Base-by-base conservation (phyloP, 768 basidiomycete genomes). In the Russula brevipes region DNA sequence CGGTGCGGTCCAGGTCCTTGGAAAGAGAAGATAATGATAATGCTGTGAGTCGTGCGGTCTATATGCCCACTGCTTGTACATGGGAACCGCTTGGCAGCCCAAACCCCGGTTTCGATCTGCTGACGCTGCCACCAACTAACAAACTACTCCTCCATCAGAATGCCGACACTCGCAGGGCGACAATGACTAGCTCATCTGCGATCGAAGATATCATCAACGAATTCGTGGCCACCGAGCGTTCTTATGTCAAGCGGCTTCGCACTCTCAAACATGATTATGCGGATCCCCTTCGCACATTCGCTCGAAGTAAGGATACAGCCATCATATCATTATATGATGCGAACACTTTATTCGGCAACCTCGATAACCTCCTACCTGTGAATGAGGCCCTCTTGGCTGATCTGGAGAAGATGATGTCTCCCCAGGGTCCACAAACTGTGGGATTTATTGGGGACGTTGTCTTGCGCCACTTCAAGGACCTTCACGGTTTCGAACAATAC, bases 261-360 rank as follows among this genome's bases (percentile, higher is more conserved):
- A 87, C 85, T 35, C 82, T 98, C 70, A 94, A 95, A 74, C 75
- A 81, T 50, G 86, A 91, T 69, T 98, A 97, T 71, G 96, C 95
- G 39, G 88, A 93, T 72, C 97, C 94, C 9, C 78, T 99, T 33
- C 85, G 94, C 42, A 82, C 82, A 49, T 99, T 95, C 72, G 85
- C 96, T 24, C 82, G 84, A 59, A 86, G 81, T 73, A 90, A 91
- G 71, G 87, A 88, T 63, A 94, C 91, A 0, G 85, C 89, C 41
- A 91, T 99, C 69, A 82, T 99, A 50, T 88, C 90, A 1, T 75
- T 85, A 24, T 98, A 96, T 72, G 91, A 98, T 72, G 95, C 95
- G 39, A 94, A 91, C 67, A 91, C 85, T 1, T 80, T 99, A 30
- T 98, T 99, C 69, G 92, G 91, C 59, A 98, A 99, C 75, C 82